phyloP scores from a whole-genome alignment of 768 basidiomycete species.

The Sarcodon sp. region DNA sequence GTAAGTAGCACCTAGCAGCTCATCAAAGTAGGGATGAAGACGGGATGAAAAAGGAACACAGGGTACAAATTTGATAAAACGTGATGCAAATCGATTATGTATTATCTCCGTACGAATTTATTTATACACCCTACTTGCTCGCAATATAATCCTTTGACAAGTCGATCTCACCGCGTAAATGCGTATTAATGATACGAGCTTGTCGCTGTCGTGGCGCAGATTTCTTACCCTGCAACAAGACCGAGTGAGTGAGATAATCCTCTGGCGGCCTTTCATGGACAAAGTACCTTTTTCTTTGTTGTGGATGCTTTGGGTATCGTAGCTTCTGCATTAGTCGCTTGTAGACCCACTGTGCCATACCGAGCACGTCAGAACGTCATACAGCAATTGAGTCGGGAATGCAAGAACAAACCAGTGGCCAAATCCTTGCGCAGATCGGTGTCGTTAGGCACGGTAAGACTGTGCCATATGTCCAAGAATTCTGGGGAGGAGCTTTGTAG shows the following conservation, averaged over 20 bases:
- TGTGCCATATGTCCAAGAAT: slow-evolving; percentile 81
- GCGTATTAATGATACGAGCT: slow-evolving; percentile 79
- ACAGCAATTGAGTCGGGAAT: background rate
- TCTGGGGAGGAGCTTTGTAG: slow-evolving; percentile 29
- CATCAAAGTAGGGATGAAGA: too few relatives aligned
- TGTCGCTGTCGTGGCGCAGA: slow-evolving; percentile 61
- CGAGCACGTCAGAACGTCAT: background rate
- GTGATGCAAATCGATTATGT: too few relatives aligned
- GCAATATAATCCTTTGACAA: slow-evolving; percentile 58
- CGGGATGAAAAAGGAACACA: too few relatives aligned
- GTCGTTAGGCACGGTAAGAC: slow-evolving; percentile 73
- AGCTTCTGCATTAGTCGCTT: slow-evolving; percentile 60
- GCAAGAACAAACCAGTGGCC: slow-evolving; percentile 40
- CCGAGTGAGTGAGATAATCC: background rate
- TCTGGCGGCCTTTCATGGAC: background rate
- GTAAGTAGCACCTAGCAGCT: too few relatives aligned
- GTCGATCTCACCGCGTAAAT: slow-evolving; percentile 80
- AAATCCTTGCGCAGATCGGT: slow-evolving; percentile 73
- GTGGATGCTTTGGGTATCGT: slow-evolving; percentile 39
- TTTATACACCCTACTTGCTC: background rate
- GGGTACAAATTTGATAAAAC: too few relatives aligned
- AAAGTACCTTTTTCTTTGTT: slow-evolving; percentile 42
- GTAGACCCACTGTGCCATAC: slow-evolving; percentile 52
- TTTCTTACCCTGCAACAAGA: slow-evolving; percentile 49
- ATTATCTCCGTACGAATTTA: too few relatives aligned